A percentile compares a stretch with the other conserved stretches of the same genome.
phyloP scores from a whole-genome alignment of 192 early-diverging fungal species.

The Geranomyces variabilis region DNA sequence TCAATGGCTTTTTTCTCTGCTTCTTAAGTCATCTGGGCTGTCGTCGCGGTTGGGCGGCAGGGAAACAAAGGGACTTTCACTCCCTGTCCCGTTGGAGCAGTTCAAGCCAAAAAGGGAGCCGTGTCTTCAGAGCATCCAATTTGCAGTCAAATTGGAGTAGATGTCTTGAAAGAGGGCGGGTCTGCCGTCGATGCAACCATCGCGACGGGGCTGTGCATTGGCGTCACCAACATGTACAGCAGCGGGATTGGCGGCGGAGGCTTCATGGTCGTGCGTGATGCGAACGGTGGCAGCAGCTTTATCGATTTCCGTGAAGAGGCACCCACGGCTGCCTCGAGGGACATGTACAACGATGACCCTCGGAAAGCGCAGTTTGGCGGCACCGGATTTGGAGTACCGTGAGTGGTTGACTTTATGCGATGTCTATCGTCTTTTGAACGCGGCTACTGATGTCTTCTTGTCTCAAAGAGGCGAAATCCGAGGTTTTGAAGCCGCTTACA shows the following conservation, averaged over 20 bases:
- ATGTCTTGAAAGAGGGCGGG: constrained; percentile 79
- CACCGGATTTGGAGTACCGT: constrained; percentile 76
- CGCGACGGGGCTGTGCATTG: constrained; percentile 61
- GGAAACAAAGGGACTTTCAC: neutral
- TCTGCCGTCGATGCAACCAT: constrained; percentile 89
- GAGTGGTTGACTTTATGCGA: constrained; percentile 27
- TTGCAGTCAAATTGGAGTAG: constrained; percentile 48
- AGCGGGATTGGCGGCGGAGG: constrained; percentile 95
- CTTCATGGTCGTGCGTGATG: constrained; percentile 81
- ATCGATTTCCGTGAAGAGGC: constrained; percentile 92
- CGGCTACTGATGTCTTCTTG: neutral
- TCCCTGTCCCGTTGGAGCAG: neutral
- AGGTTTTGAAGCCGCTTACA: constrained; percentile 81
- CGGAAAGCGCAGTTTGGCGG: constrained; percentile 72
- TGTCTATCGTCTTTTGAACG: neutral
- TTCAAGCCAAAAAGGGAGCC: constrained; percentile 23
- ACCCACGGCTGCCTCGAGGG: constrained; percentile 65
- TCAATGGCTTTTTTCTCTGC: neutral
- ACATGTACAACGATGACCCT: constrained; percentile 83
- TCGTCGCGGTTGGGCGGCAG: neutral
- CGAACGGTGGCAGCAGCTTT: constrained; percentile 53
- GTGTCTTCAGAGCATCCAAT: constrained; percentile 46
- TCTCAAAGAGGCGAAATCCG: constrained; percentile 76
- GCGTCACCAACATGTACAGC: constrained; percentile 75
- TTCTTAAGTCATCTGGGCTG: neutral